These are phyloP conservation scores for Cichorium intybus DNA, from an alignment of 140 eudicot genomes.

Conservation along the genomic window DNA sequence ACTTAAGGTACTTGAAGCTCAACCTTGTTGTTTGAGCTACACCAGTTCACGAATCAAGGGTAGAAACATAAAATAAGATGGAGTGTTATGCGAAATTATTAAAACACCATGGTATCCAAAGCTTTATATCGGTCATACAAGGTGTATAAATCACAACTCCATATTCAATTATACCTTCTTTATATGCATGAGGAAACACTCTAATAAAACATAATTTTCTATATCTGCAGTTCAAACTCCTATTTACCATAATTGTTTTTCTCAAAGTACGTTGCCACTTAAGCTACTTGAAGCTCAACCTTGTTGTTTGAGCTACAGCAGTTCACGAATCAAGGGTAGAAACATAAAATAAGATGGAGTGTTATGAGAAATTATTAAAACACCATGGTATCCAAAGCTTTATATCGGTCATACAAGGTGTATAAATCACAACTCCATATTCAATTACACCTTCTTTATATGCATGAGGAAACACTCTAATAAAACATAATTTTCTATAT, in stretches of 20 bases:
- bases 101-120: slow-evolving; percentile 57
- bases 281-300: slow-evolving; percentile 59
- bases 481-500: slow-evolving; percentile 41
- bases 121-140: slow-evolving; percentile 46
- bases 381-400: slow-evolving; percentile 60
- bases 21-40: slow-evolving; percentile 43
- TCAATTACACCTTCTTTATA: slow-evolving; percentile 80
- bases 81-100: neutral
- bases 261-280: slow-evolving; percentile 39
- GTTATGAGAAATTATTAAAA: neutral
- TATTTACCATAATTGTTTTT: slow-evolving; percentile 63
- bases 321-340: slow-evolving; percentile 8
- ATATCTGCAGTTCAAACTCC: slow-evolving; percentile 49
- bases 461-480: slow-evolving; percentile 71
- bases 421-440: slow-evolving; percentile 90
- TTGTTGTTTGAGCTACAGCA: slow-evolving; percentile 46
- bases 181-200: slow-evolving; percentile 63
- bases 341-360: neutral
- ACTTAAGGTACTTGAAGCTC: slow-evolving; percentile 61
- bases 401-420: slow-evolving; percentile 66
- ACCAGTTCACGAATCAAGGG: slow-evolving; percentile 14
- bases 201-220: slow-evolving; percentile 57
- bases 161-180: slow-evolving; percentile 83
- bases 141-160: slow-evolving; percentile 96
- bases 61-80: neutral